A percentile compares a stretch with the other conserved stretches of the same genome.
phyloP scores from a whole-genome alignment of 495 filamentous ascomycete species.

The Penicillium canescens region DNA sequence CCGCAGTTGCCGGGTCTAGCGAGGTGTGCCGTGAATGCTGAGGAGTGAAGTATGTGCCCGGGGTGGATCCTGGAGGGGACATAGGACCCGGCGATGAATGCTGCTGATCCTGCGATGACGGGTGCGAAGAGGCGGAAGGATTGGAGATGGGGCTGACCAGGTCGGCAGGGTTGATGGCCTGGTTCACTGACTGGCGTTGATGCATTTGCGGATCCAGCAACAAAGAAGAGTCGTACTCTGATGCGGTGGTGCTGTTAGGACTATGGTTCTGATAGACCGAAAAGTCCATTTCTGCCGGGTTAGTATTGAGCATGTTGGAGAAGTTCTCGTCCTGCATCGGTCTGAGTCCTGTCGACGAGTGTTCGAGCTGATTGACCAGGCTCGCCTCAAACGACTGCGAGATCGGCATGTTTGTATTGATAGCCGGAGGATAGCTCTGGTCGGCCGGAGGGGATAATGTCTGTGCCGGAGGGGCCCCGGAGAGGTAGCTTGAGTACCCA shows the following conservation, averaged over 20 bases:
- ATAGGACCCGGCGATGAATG: conserved; percentile 51
- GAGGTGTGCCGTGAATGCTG: conserved; percentile 78
- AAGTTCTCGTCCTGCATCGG: conserved; percentile 39
- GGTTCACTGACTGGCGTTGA: conserved; percentile 37
- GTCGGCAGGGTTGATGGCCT: conserved; percentile 61
- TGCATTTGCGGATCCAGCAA: conserved; percentile 51
- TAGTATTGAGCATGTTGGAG: conserved; percentile 40
- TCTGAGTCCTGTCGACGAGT: conserved; percentile 17
- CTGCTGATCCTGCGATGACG: conserved; percentile 62
- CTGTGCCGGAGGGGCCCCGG: conserved; percentile 25
- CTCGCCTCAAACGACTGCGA: conserved; percentile 41
- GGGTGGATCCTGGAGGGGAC: conserved; percentile 55
- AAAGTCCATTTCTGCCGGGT: conserved; percentile 40
- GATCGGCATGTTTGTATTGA: conserved; percentile 34
- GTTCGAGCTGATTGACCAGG: conserved; percentile 39
- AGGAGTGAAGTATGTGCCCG: conserved; percentile 53
- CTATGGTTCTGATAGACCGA: conserved; percentile 39
- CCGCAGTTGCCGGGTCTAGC: conserved; percentile 75
- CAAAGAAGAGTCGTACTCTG: conserved; percentile 40
- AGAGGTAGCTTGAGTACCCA: conserved; percentile 32
- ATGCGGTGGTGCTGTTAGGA: conserved; percentile 29
- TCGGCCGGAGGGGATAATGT: conserved; percentile 26
- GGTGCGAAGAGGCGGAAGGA: conserved; percentile 66
- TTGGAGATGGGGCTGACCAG: conserved; percentile 74
- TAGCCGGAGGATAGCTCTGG: conserved; percentile 29